Base-by-base conservation (phyloP, 192 early-diverging fungal genomes). In the Coemansia javaensis region DNA sequence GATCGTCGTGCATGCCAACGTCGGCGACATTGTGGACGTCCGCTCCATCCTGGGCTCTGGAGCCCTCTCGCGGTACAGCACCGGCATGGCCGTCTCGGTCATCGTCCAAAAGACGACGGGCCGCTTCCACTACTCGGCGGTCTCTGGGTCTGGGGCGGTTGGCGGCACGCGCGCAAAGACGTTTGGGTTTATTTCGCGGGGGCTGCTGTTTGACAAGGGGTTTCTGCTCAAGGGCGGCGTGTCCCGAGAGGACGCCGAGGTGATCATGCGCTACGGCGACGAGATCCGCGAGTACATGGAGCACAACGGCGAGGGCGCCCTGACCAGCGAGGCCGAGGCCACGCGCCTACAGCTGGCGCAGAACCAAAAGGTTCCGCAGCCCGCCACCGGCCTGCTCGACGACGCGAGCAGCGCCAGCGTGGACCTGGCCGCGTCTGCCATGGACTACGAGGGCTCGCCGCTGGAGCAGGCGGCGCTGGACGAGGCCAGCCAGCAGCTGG, bases 21-120 rank as follows among this genome's bases (percentile, higher is more conserved):
- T 53, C 1, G 71, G 71, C 23, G 71, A 75, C 36, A 34, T 75
- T 15, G 44, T 75, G 10, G 71, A 75, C 48, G 27, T 75, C 39
- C 59, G 59, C 31, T 4, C 32, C 2, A 17, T 40, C 3, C 32
- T 4, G 11, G 28, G 24, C 10, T 28, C 16, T 22, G 10, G 43
- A 10, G 1, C 18, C 20, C 7, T 31, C 15, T 40, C 33, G 35
- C 38, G 17, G 36, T 58, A 44, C 27, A 32, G 12, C 12, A 22
- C 34, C 6, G 4, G 11, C 0, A 17, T 50, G n/a, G 9, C 22
- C 4, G 7, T 59, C 6, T 34, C 42, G 16, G 59, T 49, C 20
- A 42, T 75, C n/a, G 13, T 66, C 15, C 54, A 67, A 25, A 63
- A 56, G 47, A 53, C 60, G 18, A 53, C 59, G 0, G 71, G 71